phyloP scores from a whole-genome alignment of 2,329 filamentous ascomycete species.

The Helminthosporium solani region DNA sequence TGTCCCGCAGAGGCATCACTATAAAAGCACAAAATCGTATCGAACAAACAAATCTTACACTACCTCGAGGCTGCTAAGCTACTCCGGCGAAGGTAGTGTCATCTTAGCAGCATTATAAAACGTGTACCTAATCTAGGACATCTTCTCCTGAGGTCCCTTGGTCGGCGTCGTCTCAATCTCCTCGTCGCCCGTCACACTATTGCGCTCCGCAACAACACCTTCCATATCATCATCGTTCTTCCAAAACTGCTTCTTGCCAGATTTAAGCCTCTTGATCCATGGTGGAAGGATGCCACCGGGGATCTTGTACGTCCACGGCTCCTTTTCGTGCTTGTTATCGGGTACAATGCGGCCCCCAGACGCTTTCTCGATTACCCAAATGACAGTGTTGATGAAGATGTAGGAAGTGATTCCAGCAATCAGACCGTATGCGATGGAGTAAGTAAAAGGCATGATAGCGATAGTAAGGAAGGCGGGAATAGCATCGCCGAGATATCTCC shows the following conservation, averaged over 20 bases:
- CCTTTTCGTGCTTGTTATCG: conserved; percentile 72
- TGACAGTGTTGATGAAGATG: conserved; percentile 69
- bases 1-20: too few relatives aligned
- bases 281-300: conserved; percentile 73
- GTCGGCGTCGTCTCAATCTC: conserved; percentile 14
- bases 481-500: conserved; percentile 76
- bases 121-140: conserved; percentile 13
- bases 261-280: conserved; percentile 65
- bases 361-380: conserved; percentile 67
- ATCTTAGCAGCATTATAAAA: not conserved
- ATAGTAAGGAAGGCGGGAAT: conserved; percentile 84
- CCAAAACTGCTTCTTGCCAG: conserved; percentile 77
- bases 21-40: too few relatives aligned
- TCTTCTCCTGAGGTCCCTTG: conserved; percentile 23
- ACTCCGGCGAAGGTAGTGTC: too few relatives aligned
- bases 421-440: conserved; percentile 82
- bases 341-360: conserved; percentile 72
- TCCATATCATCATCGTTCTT: conserved; percentile 24
- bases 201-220: conserved; percentile 17
- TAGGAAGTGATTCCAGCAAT: conserved; percentile 80
- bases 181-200: conserved; percentile 29
- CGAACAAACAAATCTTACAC: not conserved
- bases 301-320: conserved; percentile 77
- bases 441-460: conserved; percentile 84
- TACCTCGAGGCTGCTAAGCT: too few relatives aligned